Base-by-base conservation (phyloP, 768 basidiomycete species). In the Pholiota molesta region DNA sequence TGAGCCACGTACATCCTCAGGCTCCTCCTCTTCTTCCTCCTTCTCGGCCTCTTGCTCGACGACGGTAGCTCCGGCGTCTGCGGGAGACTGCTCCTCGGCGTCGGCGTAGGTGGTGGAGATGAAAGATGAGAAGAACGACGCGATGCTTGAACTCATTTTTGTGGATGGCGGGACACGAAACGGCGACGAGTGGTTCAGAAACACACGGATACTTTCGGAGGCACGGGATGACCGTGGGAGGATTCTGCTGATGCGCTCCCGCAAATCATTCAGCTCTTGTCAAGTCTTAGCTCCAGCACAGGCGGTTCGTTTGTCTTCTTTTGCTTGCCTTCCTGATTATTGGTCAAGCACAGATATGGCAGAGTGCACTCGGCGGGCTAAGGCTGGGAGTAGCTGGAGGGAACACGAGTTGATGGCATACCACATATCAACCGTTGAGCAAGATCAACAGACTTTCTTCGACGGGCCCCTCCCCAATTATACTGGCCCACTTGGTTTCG, bases 1-100 rank as follows among this genome's bases (percentile, higher is more conserved):
- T 26, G 31, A 33, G 19, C 62, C 40, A 85, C 90, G 72, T 68
- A 95, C 93, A 72, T 95, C 94, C 75, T 94, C 92, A 14, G 92
- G 92, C 65, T 93, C 88, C 64, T 86, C 86, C 73, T 75, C 82
- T 61, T 81, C 72, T 26, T 26, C 87, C 64, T 85, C 86, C 74
- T 75, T 81, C 59, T 80, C 71, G 45, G 75, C 72, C 55, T 74
- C 75, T 62, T 75, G 72, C 66, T 81, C 73, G 52, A 77, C 79
- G 35, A 72, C 86, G 31, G 72, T 65, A 65, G 86, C 86, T 74
- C 90, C 86, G 14, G 85, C 83, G 61, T 88, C 84, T 62, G 83
- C 82, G 70, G 69, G 76, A 23, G 73, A 73, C 52, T 74, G 76
- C 67, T 80, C 76, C 64, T 81, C 79, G 11, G 79, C 67, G 68